Evolutionary conservation across 805 yeast genomes (phyloP).

Genomic region (Lachancea fermentati): DNA sequence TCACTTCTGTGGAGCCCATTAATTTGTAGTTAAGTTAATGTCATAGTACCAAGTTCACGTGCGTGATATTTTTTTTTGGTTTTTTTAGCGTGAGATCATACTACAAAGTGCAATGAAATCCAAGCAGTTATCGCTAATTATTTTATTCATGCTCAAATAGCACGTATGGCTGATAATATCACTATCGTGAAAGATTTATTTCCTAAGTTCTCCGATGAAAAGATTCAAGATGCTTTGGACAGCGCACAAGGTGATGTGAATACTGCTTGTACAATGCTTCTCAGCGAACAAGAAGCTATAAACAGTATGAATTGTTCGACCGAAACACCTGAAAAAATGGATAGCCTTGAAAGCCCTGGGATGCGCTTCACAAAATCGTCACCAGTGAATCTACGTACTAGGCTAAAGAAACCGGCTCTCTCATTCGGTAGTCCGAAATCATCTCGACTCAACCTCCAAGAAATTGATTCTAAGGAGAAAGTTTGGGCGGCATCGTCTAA

Average conservation of each 20-base stretch:
- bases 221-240: slow-evolving; percentile 14
- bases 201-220: slow-evolving; percentile 14
- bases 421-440: not conserved
- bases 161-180: not conserved
- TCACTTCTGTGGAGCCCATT: too few relatives aligned
- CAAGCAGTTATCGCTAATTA: too few relatives aligned
- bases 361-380: too few relatives aligned
- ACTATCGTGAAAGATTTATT: slow-evolving; percentile 15
- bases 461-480: not conserved
- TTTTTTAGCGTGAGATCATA: too few relatives aligned
- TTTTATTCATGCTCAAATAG: not conserved
- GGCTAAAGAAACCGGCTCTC: not conserved
- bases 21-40: too few relatives aligned
- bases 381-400: not conserved
- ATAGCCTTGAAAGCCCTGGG: slow-evolving; percentile 14
- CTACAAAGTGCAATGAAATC: too few relatives aligned
- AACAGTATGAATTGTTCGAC: not conserved
- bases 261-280: slow-evolving; percentile 21
- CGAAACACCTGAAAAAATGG: too few relatives aligned
- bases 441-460: not conserved
- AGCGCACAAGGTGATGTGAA: slow-evolving; percentile 19
- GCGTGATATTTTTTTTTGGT: too few relatives aligned
- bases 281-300: slow-evolving; percentile 17
- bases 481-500: slow-evolving; percentile 18
- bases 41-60: too few relatives aligned